Evolutionary conservation across 495 filamentous ascomycete genomes (phyloP), one percentile per base, ranked within the genome.

Genomic region (Venustampulla echinocandica): DNA sequence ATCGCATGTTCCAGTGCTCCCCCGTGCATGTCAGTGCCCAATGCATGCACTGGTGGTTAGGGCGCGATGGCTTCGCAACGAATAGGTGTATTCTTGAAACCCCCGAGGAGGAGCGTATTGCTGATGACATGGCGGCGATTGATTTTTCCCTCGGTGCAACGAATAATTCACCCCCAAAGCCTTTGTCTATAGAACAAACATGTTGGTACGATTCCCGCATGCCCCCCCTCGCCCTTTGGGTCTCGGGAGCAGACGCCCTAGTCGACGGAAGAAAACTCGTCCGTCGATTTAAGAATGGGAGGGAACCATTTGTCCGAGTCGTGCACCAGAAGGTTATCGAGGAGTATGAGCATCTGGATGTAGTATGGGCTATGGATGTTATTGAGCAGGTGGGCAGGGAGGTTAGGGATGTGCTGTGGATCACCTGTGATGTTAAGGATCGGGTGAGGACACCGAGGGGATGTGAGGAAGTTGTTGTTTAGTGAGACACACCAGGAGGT

Each of bases 21-120:
- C 90, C 90, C 3, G 85, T 93, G 2, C 95, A 90, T 57, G 87
- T 95, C 20, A 85, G 80, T 47, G 78, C 86, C 4, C 90, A 97
- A 67, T 82, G 78, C 18, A 95, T 97, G 84, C 75, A 87, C 0
- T 97, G 90, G 92, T 97, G 90, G 90, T 71, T 97, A 1, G 92
- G 92, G 0, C 66, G 83, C 1, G 87, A 93, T 55, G 87, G 89
- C 53, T 97, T 97, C 60, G 87, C 92, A 0, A 84, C 73, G 50
- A 88, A 96, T 50, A 85, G 85, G 61, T 97, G 92, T 62, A 94
- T 97, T 42, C 71, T 97, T 9, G 78, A 87, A 48, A 69, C 71
- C 50, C 65, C 63, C 38, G 64, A 69, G 4, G 84, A 90, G 53
- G n/a, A n/a, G n/a, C n/a, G n/a, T n/a, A n/a, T n/a, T n/a, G 79